Evolutionary conservation across 2,329 filamentous ascomycete species (phyloP).

Genomic region (Diaporthe capsici): DNA sequence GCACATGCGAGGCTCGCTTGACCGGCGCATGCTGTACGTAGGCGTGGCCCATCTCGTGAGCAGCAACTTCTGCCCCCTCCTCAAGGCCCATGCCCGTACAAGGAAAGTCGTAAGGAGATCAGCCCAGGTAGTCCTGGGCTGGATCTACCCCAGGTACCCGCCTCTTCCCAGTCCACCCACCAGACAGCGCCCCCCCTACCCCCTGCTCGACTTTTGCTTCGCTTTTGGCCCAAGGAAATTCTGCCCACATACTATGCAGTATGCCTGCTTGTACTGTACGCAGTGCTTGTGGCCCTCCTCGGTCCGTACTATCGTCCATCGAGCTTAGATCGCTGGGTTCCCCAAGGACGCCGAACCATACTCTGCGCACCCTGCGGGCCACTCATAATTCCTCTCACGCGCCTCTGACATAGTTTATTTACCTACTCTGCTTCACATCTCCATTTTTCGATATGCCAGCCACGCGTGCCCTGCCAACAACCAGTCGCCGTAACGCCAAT

Average conservation of each 20-base stretch:
- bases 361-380: slow-evolving; percentile 23
- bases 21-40: slow-evolving; percentile 14
- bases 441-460: slow-evolving; percentile 31
- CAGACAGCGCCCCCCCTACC: neutral
- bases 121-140: slow-evolving; percentile 37
- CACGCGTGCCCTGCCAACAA: slow-evolving; percentile 9
- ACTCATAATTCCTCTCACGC: slow-evolving; percentile 35
- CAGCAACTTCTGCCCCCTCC: slow-evolving; percentile 34
- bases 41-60: slow-evolving; percentile 36
- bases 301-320: slow-evolving; percentile 35
- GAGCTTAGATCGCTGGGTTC: slow-evolving; percentile 32
- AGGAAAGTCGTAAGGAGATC: slow-evolving; percentile 24
- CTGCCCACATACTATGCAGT: neutral
- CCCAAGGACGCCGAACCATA: slow-evolving; percentile 39
- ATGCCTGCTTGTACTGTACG: slow-evolving; percentile 18
- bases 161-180: slow-evolving; percentile 4
- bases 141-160: slow-evolving; percentile 34
- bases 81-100: slow-evolving; percentile 1
- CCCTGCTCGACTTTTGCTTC: slow-evolving; percentile 25
- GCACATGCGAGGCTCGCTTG: slow-evolving; percentile 31
- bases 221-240: slow-evolving; percentile 8
- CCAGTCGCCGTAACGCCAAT: slow-evolving; percentile 30
- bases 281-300: slow-evolving; percentile 28
- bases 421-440: slow-evolving; percentile 34
- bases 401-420: slow-evolving; percentile 36